Base-by-base conservation (phyloP, 2,329 filamentous ascomycete species). In the Ascochyta koolunga region DNA sequence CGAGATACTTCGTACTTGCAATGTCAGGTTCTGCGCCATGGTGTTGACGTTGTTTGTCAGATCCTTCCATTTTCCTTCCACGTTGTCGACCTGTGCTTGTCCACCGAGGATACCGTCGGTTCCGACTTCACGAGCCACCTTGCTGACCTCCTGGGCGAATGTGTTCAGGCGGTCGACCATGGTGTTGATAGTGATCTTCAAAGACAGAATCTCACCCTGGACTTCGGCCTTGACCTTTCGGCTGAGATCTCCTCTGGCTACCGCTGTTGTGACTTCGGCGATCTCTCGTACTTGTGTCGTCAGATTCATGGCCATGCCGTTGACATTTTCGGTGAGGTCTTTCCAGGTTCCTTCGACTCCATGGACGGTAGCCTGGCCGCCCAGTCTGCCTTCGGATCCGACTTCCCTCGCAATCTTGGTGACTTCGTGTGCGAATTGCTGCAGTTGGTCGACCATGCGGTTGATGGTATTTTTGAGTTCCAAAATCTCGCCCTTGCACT, bases 161-260 rank as follows among this genome's bases (percentile, higher is more conserved):
- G 83, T 86, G 63, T 85, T 85, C 27, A 87, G 73, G 50, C 83
- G 77, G 72, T 87, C 84, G 64, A 88, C 85, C 85, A 88, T 88
- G 68, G 83, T 82, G 67, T 88, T 88, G 77, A 88, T 86, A 7
- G 93, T 99, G 69, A 93, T 91, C 79, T 99, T 99, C 59, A 99
- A 62, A 3, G 76, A 78, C 52, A 82, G 59, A 49, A 82, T 82
- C 59, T 82, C 80, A 50, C 80, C 80, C 66, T 80, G 75, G 19
- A 82, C 80, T 56, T 82, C 79, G 31, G 79, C 80, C 60, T 79
- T 77, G 53, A 82, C 79, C 65, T 82, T 82, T 56, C 80, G 78
- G 64, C 78, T 81, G 21, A 82, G 69, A 66, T 82, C 80, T 58
- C 80, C 80, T 50, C 78, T 76, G 21, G 80, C 80, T 37, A 82